These are phyloP conservation scores for Magnaporthiopsis poae DNA, from an alignment of 2,329 filamentous ascomycete genomes.

Conservation along the genomic window DNA sequence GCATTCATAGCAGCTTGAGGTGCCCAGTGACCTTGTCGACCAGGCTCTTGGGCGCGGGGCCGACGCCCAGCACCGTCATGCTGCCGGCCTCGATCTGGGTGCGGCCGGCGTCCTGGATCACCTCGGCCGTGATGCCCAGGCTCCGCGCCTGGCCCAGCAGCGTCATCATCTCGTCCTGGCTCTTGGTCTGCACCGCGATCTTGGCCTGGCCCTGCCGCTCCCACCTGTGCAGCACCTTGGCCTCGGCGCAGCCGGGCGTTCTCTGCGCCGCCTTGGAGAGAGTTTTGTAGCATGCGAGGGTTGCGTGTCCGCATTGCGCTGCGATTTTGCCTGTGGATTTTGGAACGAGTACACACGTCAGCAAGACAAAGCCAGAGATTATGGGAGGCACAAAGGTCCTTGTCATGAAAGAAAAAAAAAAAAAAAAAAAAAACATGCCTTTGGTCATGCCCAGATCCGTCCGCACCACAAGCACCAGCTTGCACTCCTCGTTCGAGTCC, in stretches of 20 bases:
- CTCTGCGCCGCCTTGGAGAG: slow-evolving; percentile 48
- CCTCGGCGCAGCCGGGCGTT: slow-evolving; percentile 41
- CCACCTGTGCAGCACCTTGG: slow-evolving; percentile 68
- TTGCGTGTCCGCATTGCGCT: slow-evolving; percentile 91
- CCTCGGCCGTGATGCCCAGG: slow-evolving; percentile 75
- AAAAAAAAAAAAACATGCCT: slow-evolving; percentile 43
- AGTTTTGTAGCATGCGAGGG: slow-evolving; percentile 90
- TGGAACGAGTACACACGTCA: not conserved
- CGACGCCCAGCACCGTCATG: slow-evolving; percentile 79
- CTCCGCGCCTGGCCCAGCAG: slow-evolving; percentile 70
- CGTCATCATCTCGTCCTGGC: slow-evolving; percentile 68
- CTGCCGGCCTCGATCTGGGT: slow-evolving; percentile 94
- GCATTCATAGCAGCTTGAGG: slow-evolving; percentile 64
- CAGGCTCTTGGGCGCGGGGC: slow-evolving; percentile 71
- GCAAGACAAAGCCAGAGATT: too few species aligned
- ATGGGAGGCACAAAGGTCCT: too few species aligned
- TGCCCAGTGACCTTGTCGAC: slow-evolving; percentile 79
- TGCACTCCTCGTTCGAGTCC: slow-evolving; percentile 67
- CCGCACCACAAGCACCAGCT: slow-evolving; percentile 82
- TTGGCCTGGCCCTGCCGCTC: slow-evolving; percentile 81
- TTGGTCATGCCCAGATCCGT: slow-evolving; percentile 97
- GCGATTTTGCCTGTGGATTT: slow-evolving; percentile 73
- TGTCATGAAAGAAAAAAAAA: too few species aligned
- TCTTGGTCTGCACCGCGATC: slow-evolving; percentile 81
- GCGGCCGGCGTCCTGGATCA: slow-evolving; percentile 89